Evolutionary conservation across 306 rosid genomes (phyloP), one percentile per base, ranked within the genome.

Genomic region (Cyamopsis tetragonoloba): DNA sequence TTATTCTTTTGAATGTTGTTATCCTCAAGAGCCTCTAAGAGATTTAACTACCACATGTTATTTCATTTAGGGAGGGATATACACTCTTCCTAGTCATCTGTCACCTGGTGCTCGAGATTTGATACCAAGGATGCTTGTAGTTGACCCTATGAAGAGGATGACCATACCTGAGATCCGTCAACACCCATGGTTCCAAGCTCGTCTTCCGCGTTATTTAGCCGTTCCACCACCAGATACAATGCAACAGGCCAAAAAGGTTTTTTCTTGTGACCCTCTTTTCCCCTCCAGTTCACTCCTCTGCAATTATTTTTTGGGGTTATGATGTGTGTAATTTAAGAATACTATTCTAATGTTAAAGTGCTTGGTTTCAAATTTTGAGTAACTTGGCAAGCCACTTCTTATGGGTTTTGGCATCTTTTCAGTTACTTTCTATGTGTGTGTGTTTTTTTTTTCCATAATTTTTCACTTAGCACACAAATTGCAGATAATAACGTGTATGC

Each of bases 81-180:
- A 93, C 70, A 89, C 91, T 39, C 87, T 89, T 80, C 98, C 97
- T 1, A 86, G 96, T 75, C 93, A 89, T 85, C 74, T 93, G 59
- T 93, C 98, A 8, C 73, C 87, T 35, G 87, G 89, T 62, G 98
- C 97, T 66, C 84, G 95, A 76, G 86, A 89, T 72, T 81, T 93
- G 83, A 89, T 93, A 48, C 95, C 96, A 28, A 84, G 89, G 74
- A 80, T 93, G 89, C 98, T 93, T 19, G 86, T 86, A 41, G 97
- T 88, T 60, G 98, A 93, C 70, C 96, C 97, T 54, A 84, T 89
- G 91, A 93, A 81, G 80, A 80, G 98, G 69, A 72, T 93, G 83
- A 84, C 96, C 46, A 89, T 93, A 53, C 95, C 98, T 42, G 97
- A 93, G 80, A 93, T 93, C 68, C 96, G 98, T 28, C 90, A 89